phyloP scores from a whole-genome alignment of 1,139 yeast species.

The Saccharomyces hybrid region DNA sequence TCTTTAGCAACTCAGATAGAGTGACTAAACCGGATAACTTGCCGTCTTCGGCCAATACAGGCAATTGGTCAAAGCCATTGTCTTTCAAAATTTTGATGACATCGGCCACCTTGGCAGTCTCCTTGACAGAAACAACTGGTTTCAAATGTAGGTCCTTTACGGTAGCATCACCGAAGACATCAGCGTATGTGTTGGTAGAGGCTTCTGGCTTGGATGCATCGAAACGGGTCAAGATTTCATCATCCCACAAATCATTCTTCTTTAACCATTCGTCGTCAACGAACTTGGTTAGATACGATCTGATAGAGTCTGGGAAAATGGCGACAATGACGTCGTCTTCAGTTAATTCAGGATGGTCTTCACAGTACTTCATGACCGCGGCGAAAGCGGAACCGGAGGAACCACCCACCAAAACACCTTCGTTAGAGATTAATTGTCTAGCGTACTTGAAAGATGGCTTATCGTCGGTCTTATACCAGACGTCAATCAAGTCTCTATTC shows the following conservation, averaged over 20 bases:
- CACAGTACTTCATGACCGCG: conserved; percentile 68
- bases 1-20: conserved; percentile 63
- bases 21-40: conserved; percentile 73
- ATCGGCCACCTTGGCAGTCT: conserved; percentile 52
- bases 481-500: conserved; percentile 58
- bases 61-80: conserved; percentile 81
- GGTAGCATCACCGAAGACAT: conserved; percentile 50
- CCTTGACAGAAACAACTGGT: conserved; percentile 72
- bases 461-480: conserved; percentile 85
- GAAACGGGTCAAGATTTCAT: conserved; percentile 41
- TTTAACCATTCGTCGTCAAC: conserved; percentile 92
- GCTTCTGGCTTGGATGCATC: conserved; percentile 14
- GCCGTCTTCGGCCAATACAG: conserved; percentile 57
- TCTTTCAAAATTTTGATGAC: conserved; percentile 67
- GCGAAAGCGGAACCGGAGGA: conserved; percentile 81
- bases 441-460: conserved; percentile 74
- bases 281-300: conserved; percentile 82
- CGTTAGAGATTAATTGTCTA: conserved; percentile 75
- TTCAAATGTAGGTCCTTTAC: conserved; percentile 68
- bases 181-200: conserved; percentile 18
- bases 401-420: conserved; percentile 85
- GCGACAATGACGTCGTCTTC: conserved; percentile 75
- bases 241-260: conserved; percentile 59
- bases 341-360: conserved; percentile 50
- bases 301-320: conserved; percentile 79